Evolutionary conservation across 2,329 filamentous ascomycete genomes (phyloP).

Genomic region (Alternaria metachromatica): DNA sequence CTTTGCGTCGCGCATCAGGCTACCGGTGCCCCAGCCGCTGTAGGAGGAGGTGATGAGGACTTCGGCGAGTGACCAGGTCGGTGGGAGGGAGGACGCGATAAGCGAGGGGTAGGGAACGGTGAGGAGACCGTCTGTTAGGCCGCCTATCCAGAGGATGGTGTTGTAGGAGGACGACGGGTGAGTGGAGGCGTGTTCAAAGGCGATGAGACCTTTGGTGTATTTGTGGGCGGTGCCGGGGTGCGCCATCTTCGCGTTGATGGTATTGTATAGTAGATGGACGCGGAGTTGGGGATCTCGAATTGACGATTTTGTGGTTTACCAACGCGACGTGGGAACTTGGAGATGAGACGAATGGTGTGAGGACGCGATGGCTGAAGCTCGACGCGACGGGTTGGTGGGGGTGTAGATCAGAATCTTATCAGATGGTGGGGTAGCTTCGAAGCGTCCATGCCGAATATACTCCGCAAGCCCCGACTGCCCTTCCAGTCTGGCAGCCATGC

Average conservation of each 20-base stretch:
- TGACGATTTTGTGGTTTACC: not conserved
- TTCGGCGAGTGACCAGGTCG: conserved; percentile 61
- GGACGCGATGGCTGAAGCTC: not conserved
- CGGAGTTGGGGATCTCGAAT: not conserved
- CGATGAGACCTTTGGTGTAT: conserved; percentile 50
- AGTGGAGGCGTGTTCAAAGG: conserved; percentile 55
- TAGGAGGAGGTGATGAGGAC: conserved; percentile 61
- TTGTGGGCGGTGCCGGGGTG: conserved; percentile 51
- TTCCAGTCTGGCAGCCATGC: not conserved
- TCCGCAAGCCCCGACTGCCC: not conserved
- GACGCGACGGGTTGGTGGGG: conserved; percentile 5
- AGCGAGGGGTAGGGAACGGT: conserved; percentile 65
- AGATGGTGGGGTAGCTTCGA: conserved; percentile 12
- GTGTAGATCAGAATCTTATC: conserved; percentile 7
- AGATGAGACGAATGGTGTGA: not conserved
- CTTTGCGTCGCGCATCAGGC: conserved; percentile 60
- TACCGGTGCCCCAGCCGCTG: conserved; percentile 61
- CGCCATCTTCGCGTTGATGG: conserved; percentile 29
- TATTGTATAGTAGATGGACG: not conserved
- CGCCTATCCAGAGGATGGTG: conserved; percentile 73
- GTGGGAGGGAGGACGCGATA: conserved; percentile 57
- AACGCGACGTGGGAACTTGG: not conserved
- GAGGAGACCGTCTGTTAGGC: conserved; percentile 72
- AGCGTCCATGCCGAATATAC: not conserved
- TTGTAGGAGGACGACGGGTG: conserved; percentile 50